phyloP scores from a whole-genome alignment of 768 basidiomycete species.

The Termitomyces sp. region DNA sequence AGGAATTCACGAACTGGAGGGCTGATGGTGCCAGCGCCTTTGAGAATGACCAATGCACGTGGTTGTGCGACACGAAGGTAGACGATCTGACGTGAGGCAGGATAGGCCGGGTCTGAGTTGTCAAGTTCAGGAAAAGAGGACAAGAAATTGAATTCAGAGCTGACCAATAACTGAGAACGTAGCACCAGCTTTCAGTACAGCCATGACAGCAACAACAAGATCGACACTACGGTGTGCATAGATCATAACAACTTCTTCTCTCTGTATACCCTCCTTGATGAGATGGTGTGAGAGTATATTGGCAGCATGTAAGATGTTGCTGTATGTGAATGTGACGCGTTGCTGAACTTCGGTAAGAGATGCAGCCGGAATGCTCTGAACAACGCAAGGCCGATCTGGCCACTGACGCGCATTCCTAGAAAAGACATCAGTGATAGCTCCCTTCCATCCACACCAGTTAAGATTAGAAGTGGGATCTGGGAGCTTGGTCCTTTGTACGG shows the following conservation, averaged over 20 bases:
- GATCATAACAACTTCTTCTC: constrained; percentile 97
- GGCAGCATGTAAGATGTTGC: constrained; percentile 73
- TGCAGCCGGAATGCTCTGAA: constrained; percentile 61
- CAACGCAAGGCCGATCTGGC: constrained; percentile 84
- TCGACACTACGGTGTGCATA: constrained; percentile 96
- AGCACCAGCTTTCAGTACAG: constrained; percentile 90
- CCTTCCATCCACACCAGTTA: constrained; percentile 97
- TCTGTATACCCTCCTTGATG: constrained; percentile 75
- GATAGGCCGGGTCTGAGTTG: constrained; percentile 87
- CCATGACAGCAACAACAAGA: constrained; percentile 95
- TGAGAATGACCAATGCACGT: constrained; percentile 84
- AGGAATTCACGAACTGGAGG: constrained; percentile 84
- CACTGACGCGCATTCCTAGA: constrained; percentile 74
- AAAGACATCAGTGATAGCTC: constrained; percentile 95
- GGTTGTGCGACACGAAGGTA: constrained; percentile 93
- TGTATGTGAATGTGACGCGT: constrained; percentile 66
- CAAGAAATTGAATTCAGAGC: constrained; percentile 17
- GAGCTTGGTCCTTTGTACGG: constrained; percentile 59
- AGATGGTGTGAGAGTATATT: constrained; percentile 91
- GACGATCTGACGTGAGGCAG: constrained; percentile 84
- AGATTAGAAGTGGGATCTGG: constrained; percentile 86
- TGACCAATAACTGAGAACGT: constrained; percentile 96
- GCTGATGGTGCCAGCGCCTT: constrained; percentile 79
- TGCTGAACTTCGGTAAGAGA: constrained; percentile 40
- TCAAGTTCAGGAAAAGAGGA: background rate